Evolutionary conservation across 2,329 filamentous ascomycete species (phyloP).

Genomic region (Aurifilum marmelostoma): DNA sequence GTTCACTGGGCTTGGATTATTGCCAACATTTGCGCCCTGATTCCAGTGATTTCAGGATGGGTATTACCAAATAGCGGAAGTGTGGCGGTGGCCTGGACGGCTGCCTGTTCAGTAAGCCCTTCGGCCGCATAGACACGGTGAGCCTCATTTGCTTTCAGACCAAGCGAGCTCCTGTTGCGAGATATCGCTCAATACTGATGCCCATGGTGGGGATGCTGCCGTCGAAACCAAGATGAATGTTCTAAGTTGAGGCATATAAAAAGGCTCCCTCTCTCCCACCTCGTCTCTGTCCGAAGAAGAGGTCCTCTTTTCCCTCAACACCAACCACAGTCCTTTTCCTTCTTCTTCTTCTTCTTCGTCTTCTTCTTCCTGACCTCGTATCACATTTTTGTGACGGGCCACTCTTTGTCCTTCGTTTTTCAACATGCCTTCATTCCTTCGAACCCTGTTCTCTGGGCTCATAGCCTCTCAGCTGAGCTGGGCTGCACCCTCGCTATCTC

Average conservation of each 20-base stretch:
- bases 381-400: neutral
- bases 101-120: constrained; percentile 2
- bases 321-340: neutral
- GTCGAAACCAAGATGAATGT: neutral
- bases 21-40: neutral
- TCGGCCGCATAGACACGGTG: neutral
- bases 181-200: neutral
- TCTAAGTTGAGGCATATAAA: neutral
- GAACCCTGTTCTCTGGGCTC: constrained; percentile 20
- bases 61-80: neutral
- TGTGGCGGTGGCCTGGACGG: neutral
- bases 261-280: neutral
- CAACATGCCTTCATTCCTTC: constrained; percentile 16
- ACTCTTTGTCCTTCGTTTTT: neutral
- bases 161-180: neutral
- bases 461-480: constrained; percentile 18
- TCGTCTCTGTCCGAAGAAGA: neutral
- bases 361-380: too few relatives aligned
- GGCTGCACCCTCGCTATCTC: constrained; percentile 21
- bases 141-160: neutral
- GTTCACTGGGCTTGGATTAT: neutral
- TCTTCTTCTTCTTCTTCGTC: neutral
- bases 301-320: neutral
- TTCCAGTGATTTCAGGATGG: too few relatives aligned
- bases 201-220: neutral